Base-by-base conservation (phyloP, 805 yeast genomes). In the Yamadazyma kitorensis region DNA sequence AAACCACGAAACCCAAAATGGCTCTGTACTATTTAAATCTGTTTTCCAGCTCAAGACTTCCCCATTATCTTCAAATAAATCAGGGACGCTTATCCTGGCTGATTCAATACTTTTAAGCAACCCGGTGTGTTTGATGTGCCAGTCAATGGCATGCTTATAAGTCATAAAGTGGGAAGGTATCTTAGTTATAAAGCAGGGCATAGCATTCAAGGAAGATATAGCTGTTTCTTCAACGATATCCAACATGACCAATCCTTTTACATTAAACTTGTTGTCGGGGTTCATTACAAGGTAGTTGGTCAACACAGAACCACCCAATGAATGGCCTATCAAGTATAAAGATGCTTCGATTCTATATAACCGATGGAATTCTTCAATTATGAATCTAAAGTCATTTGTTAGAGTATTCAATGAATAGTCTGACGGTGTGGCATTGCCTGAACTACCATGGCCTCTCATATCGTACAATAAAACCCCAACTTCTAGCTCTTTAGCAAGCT, bases 211-310 rank as follows among this genome's bases (percentile, higher is more conserved):
- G 0, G 96, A 79, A 24, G 72, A 70, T 2, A 83, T 68, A 0
- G 98, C 97, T 0, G 93, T 82, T 39, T 89, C 98, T 53, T 93
- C 98, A 1, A 93, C 96, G 2, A 93, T 93, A 57, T 93, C 99
- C 12, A 93, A 60, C 68, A 89, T 78, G 0, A 76, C 73, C 3
- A 93, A 58, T 0, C 98, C 98, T 22, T 73, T 68, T 2, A 85
- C 52, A 4, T 47, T 48, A 51, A 13, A 54, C 27, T 21, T 34
- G 13, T 6, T 20, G 15, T 59, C 43, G 2, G 48, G 44, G 6
- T 42, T 22, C 3, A 49, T 42, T 8, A 52, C 32, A 4, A 77
- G 54, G 1, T 75, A 72, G 26, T 70, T 70, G 0, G 95, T 73
- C 20, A 87, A 46, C 3, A 93, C 78, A 0, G 96, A 73, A 0